Conservation (phyloP, 495 filamentous ascomycete genomes). For the Hypoxylon intermedium region DNA sequence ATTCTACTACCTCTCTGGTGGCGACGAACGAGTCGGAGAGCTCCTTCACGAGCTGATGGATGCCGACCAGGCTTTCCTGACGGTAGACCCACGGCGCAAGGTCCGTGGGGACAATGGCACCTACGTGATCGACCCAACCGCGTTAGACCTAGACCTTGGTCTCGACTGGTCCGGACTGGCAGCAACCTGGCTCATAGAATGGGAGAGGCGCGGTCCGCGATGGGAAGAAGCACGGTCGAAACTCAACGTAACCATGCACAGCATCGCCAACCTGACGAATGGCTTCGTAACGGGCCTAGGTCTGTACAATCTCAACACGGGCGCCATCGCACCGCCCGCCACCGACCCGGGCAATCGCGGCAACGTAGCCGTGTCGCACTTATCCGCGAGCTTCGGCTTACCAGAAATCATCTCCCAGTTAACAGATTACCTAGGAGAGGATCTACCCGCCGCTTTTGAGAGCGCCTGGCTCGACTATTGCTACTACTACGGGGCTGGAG, state of each 20-base stretch:
- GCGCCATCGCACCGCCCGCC: slow-evolving; percentile 49
- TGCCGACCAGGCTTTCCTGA: slow-evolving; percentile 51
- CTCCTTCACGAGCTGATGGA: slow-evolving; percentile 51
- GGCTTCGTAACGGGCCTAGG: slow-evolving; percentile 58
- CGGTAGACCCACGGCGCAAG: slow-evolving; percentile 56
- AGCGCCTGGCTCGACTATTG: slow-evolving; percentile 57
- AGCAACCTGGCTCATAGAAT: slow-evolving; percentile 55
- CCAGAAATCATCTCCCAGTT: slow-evolving; percentile 53
- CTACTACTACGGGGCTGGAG: slow-evolving; percentile 48
- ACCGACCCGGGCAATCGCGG: slow-evolving; percentile 52
- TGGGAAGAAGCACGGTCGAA: slow-evolving; percentile 52
- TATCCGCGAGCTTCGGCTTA: slow-evolving; percentile 56
- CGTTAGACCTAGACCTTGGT: slow-evolving; percentile 55
- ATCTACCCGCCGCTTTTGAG: slow-evolving; percentile 43
- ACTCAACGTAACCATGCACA: slow-evolving; percentile 47
- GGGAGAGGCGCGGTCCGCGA: slow-evolving; percentile 53
- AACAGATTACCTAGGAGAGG: slow-evolving; percentile 44
- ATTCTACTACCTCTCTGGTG: slow-evolving; percentile 57
- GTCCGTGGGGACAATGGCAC: slow-evolving; percentile 51
- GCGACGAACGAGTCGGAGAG: slow-evolving; percentile 55
- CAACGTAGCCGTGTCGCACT: slow-evolving; percentile 50
- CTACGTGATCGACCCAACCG: slow-evolving; percentile 48
- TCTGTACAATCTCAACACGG: slow-evolving; percentile 51
- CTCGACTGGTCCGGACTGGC: slow-evolving; percentile 59
- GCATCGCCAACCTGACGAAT: slow-evolving; percentile 52